Evolutionary conservation across 805 yeast genomes (phyloP), one percentile per base, ranked within the genome.

Genomic region (Saccharomycopsis vini): DNA sequence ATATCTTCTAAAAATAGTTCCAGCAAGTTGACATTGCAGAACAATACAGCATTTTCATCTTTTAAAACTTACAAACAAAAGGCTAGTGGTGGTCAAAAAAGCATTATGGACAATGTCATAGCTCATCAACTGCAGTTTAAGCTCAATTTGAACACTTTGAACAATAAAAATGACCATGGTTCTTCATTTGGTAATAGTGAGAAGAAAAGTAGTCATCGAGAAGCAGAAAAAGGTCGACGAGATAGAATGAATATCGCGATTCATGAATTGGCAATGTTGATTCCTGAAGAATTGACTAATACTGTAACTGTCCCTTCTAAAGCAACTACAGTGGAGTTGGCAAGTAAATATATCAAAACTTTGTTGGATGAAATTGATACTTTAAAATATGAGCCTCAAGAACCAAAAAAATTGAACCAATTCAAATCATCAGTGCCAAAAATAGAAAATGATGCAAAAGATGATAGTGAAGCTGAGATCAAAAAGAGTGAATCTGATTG

Each of bases 161-260:
- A 16, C n/a, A 18, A 15, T 24, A 16, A 19, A 21, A 6, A 15
- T 3, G 42, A 29, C 12, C n/a, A n/a, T n/a, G n/a, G n/a, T n/a
- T n/a, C n/a, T n/a, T n/a, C n/a, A n/a, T 4, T 5, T 29, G 28
- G 35, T 39, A 16, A 35, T 28, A 13, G 32, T 19, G 52, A 28
- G 6, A 59, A 61, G 45, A 65, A 63, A 37, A 61, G 64, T 22
- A 61, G 66, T 1, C 98, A 90, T 62, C 89, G 90, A 59, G 71
- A 86, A 13, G 97, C 98, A 0, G 98, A 90, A 62, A 97, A 92
- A 62, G 97, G 95, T 13, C 72, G 98, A 42, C 73, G 98, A 54
- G 89, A 90, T 60, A 70, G 98, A 50, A 82, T 90, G 80, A 92
- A 92, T 60, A 64, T 69, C 44, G 97, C 97, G 0, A 78, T 90